A percentile compares a stretch with the other conserved stretches of the same genome.
phyloP scores from a whole-genome alignment of 2,329 filamentous ascomycete species.

The Exophiala lecanii-corni region DNA sequence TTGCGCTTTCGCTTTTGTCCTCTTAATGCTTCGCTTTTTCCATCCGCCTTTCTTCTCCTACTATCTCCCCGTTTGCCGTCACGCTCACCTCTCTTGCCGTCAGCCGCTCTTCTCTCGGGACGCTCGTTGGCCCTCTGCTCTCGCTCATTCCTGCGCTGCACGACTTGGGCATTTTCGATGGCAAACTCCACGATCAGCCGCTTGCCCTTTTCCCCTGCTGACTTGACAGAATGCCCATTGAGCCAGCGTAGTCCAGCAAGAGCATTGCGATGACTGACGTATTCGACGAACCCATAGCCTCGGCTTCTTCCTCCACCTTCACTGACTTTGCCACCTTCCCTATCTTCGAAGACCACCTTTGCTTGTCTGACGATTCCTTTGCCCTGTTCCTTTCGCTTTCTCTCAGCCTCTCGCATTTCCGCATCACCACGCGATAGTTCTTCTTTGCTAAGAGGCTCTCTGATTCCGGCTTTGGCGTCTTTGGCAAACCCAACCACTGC shows the following conservation, averaged over 20 bases:
- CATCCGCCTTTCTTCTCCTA: conserved; percentile 14
- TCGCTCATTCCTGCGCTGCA: conserved; percentile 67
- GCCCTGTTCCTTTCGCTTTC: conserved; percentile 70
- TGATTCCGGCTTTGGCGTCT: conserved; percentile 74
- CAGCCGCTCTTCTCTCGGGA: conserved; percentile 29
- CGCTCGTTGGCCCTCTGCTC: conserved; percentile 44
- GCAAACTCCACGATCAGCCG: conserved; percentile 93
- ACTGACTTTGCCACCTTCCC: conserved; percentile 75
- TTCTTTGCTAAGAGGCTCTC: conserved; percentile 80
- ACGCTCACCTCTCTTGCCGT: conserved; percentile 22
- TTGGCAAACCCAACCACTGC: conserved; percentile 92
- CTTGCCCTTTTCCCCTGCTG: conserved; percentile 66
- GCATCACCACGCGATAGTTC: conserved; percentile 76
- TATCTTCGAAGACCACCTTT: conserved; percentile 83
- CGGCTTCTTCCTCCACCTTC: conserved; percentile 79
- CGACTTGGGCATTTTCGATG: conserved; percentile 95
- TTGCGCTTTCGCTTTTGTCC: conserved; percentile 23
- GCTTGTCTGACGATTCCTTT: conserved; percentile 87
- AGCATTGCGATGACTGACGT: conserved; percentile 86
- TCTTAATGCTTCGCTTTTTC: conserved; percentile 45
- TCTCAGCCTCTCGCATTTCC: conserved; percentile 75
- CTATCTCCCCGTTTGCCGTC: conserved; percentile 28
- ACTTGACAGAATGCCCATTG: conserved; percentile 66
- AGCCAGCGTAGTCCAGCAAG: conserved; percentile 93
- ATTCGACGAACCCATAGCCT: conserved; percentile 97